phyloP scores from a whole-genome alignment of 768 basidiomycete species.

The Trametes villosa region DNA sequence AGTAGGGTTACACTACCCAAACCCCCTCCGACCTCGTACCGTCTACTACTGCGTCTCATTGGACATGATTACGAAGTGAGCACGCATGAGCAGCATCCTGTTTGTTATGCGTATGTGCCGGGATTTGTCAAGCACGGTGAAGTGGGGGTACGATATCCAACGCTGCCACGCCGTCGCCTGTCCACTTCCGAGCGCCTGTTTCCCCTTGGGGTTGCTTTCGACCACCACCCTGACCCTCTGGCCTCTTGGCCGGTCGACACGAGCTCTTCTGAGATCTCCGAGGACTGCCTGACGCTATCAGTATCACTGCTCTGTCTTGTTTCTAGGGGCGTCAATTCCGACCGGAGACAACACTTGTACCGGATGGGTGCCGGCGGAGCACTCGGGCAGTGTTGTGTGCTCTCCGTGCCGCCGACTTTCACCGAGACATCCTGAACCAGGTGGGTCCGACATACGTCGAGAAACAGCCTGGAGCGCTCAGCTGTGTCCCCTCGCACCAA shows the following conservation, averaged over 20 bases:
- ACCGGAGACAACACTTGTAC: background rate
- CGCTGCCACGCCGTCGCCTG: no score
- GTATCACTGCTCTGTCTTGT: background rate
- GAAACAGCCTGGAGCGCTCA: conserved; percentile 1
- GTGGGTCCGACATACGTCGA: conserved; percentile 11
- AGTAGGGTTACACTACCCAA: no score
- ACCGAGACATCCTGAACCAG: background rate
- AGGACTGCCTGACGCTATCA: background rate
- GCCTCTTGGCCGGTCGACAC: background rate
- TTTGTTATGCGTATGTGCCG: no score
- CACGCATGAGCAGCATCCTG: no score
- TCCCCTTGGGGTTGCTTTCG: background rate
- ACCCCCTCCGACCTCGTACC: no score
- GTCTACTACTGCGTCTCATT: no score
- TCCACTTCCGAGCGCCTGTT: background rate
- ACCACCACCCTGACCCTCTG: background rate
- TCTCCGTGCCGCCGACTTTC: background rate
- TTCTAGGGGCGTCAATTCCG: background rate
- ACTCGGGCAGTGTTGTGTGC: background rate
- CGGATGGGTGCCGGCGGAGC: background rate
- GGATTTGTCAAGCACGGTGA: no score
- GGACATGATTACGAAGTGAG: no score
- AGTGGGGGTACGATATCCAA: no score
- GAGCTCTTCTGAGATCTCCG: background rate
- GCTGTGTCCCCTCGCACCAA: background rate